A percentile compares a stretch with the other conserved stretches of the same genome.
Conservation (phyloP, 2,329 filamentous ascomycete genomes). For the Fusarium napiforme region DNA sequence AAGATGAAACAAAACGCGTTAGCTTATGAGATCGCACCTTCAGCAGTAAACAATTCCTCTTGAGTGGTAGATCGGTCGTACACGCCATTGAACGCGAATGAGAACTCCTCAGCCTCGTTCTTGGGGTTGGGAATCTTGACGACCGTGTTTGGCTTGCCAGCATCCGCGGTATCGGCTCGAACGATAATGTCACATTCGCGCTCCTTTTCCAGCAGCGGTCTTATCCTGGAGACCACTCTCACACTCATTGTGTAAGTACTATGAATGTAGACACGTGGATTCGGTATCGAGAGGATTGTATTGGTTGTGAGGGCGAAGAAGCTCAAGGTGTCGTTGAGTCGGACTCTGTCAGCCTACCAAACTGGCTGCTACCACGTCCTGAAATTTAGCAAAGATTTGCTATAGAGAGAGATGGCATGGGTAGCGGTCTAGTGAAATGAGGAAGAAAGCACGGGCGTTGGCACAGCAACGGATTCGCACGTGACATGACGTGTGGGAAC, state of each 20-base stretch:
- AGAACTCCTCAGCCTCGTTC: slow-evolving; percentile 90
- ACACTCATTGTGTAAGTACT: slow-evolving; percentile 65
- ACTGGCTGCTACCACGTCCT: slow-evolving; percentile 36
- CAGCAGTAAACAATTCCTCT: slow-evolving; percentile 86
- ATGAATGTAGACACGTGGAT: neutral
- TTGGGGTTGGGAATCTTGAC: slow-evolving; percentile 94
- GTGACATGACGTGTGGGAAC: slow-evolving; percentile 44
- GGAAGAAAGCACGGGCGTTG: slow-evolving; percentile 34
- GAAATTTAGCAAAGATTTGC: slow-evolving; percentile 36
- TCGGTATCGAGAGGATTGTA: slow-evolving; percentile 18
- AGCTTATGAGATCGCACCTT: slow-evolving; percentile 68
- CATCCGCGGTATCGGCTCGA: slow-evolving; percentile 69
- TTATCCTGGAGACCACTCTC: slow-evolving; percentile 88
- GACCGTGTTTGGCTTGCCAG: slow-evolving; percentile 71
- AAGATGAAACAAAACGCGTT: slow-evolving; percentile 1
- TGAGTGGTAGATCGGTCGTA: slow-evolving; percentile 85
- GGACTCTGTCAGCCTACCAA: slow-evolving; percentile 43
- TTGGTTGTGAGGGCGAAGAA: slow-evolving; percentile 22
- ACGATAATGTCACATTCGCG: slow-evolving; percentile 90
- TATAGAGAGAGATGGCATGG: slow-evolving; percentile 29
- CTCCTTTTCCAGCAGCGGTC: slow-evolving; percentile 87
- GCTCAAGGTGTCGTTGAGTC: slow-evolving; percentile 23
- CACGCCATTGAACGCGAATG: slow-evolving; percentile 93
- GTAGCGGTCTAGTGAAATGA: slow-evolving; percentile 20
- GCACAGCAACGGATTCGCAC: slow-evolving; percentile 36